These are phyloP conservation scores for Hypoxylon lenormandii DNA, from an alignment of 495 filamentous ascomycete genomes.

Conservation along the genomic window DNA sequence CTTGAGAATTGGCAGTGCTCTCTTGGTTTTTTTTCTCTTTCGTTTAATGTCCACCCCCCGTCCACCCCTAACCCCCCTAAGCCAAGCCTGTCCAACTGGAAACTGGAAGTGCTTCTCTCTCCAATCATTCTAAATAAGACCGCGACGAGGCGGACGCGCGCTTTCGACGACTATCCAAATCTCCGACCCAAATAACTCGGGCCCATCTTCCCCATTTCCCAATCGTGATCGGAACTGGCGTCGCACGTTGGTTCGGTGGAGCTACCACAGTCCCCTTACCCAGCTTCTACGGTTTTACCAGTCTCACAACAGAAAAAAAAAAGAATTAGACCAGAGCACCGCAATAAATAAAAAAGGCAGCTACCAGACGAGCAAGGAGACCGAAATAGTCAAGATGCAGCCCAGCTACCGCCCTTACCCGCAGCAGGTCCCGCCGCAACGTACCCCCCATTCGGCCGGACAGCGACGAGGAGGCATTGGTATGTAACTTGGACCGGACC, in stretches of 20 bases:
- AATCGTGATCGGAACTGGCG: constrained; percentile 45
- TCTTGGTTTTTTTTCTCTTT: constrained; percentile 2
- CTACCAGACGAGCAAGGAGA: not conserved
- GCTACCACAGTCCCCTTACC: constrained; percentile 20
- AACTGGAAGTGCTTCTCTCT: constrained; percentile 22
- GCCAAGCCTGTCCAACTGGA: constrained; percentile 31
- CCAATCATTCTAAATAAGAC: constrained; percentile 39
- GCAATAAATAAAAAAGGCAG: constrained; percentile 8
- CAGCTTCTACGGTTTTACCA: constrained; percentile 7
- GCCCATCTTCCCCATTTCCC: constrained; percentile 30
- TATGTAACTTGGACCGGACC: constrained; percentile 47
- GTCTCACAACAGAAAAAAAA: too few relatives aligned
- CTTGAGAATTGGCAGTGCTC: too few relatives aligned
- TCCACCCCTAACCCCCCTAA: not conserved
- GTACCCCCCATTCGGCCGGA: constrained; percentile 56
- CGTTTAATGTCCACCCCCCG: too few relatives aligned
- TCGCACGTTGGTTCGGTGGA: constrained; percentile 41
- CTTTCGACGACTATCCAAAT: constrained; percentile 45
- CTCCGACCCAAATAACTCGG: constrained; percentile 41
- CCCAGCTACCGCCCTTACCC: constrained; percentile 61
- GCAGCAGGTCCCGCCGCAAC: constrained; percentile 52
- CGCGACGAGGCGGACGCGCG: constrained; percentile 46
- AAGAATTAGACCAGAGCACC: constrained; percentile 13
- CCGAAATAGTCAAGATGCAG: constrained; percentile 58
- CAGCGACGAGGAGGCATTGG: constrained; percentile 63